Base-by-base conservation (phyloP, 495 filamentous ascomycete species). In the Annulohypoxylon nitens region DNA sequence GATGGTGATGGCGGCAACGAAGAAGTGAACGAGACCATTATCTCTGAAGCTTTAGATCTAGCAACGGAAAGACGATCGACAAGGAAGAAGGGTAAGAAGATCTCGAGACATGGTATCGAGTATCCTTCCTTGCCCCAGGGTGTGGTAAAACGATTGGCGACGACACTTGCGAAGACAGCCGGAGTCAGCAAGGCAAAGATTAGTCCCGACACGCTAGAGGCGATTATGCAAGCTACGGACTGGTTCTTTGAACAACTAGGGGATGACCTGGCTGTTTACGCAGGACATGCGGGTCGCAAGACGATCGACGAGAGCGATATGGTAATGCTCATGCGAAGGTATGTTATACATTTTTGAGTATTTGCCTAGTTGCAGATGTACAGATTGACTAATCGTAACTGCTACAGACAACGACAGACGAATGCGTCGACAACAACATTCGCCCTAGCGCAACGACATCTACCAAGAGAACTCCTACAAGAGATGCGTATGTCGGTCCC, bases 181-280 rank as follows among this genome's bases (percentile, higher is more conserved):
- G 88, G 89, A 45, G 85, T 84, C 3, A 82, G 81, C 48, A 93
- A 90, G 69, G 79, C 87, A 0, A 91, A 88, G 71, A 88, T 97
- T 59, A 88, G 84, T 67, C 89, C 91, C 41, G 91, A 94, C 33
- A 89, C 91, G 1, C 82, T 97, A 60, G 86, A 87, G 16, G 89
- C 89, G 25, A 90, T 97, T 41, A 88, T 90, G 77, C 89, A 92
- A 75, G 93, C 93, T 14, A 91, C 91, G 16, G 92, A 95, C 37
- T 94, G 92, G 90, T 97, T 93, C 80, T 97, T 97, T 76, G 91
- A 95, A 75, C 94, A 97, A 78, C 83, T 90, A 12, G 87, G 92
- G 64, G 92, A 93, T 25, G 93, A 97, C 75, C 83, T 97, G 67
- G 88, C 87, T 3, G 89, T 86, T 1, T 97, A 94, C 80, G 91